Evolutionary conservation across 306 rosid genomes (phyloP), one percentile per base, ranked within the genome.

Genomic region (Inga oerstediana): DNA sequence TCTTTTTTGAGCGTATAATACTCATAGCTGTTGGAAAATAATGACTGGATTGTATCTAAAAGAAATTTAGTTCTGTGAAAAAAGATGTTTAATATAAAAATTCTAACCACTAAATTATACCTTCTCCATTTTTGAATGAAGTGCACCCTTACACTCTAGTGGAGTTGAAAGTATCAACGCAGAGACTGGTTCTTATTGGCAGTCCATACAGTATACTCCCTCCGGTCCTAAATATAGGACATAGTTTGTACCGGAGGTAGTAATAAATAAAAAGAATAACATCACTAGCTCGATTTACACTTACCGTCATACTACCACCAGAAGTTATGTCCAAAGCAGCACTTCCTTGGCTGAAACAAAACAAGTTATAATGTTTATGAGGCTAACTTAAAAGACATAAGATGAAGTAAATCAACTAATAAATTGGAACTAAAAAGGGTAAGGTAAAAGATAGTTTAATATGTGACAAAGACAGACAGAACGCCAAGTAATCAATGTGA

Each of bases 261-360:
- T n/a, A 54, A 80, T 71, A 39, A 54, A 73, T 75, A 52, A 49
- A 30, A 52, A 44, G 49, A 85, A 78, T 39, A 72, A 73, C 80
- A 72, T 76, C 52, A 45, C 20, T 34, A 58, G 78, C 44, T 22
- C 44, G 14, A 79, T 58, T 58, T 20, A n/a, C 76, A 93, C 98
- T 91, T 88, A 94, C 98, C 68, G 86, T 72, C 97, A 94, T 93
- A 87, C 90, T 93, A 85, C 98, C 98, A 64, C 98, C 98, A 10
- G 91, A 83, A 44, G 43, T 85, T 75, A 87, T 30, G 87, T 94
- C 98, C 90, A 94, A 84, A 37, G 84, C 0, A 82, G 98, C 91
- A 84, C 98, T 94, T 87, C 98, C 98, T 75, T 94, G 93, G 83
- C 98, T 94, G 92, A 84, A 89, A 90, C 82, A 89, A 89, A 81